phyloP scores from a whole-genome alignment of 441 rosid genomes.

The Aleurites moluccanus region DNA sequence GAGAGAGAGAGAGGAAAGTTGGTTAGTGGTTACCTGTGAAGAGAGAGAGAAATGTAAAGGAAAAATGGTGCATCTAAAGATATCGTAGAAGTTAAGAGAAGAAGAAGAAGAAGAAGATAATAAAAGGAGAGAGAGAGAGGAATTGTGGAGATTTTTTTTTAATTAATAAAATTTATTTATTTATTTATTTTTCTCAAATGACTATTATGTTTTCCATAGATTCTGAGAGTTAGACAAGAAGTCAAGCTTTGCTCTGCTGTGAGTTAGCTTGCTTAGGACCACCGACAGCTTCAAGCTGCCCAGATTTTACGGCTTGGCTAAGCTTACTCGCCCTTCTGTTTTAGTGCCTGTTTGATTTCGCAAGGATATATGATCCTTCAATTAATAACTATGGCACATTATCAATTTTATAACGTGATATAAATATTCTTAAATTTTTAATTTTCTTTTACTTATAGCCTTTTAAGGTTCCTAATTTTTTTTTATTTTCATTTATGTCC shows the following conservation, averaged over 20 bases:
- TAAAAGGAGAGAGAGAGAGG: background rate
- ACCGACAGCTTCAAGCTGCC: slow-evolving; percentile 52
- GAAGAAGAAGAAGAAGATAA: slow-evolving; percentile 27
- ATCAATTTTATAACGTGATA: too few species aligned
- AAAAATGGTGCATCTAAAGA: slow-evolving; percentile 38
- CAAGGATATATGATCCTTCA: too few species aligned
- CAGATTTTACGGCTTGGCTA: slow-evolving; percentile 15
- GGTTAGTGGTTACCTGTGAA: slow-evolving; percentile 14
- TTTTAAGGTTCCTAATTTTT: too few species aligned
- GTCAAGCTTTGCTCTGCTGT: slow-evolving; percentile 24
- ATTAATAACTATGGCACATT: too few species aligned
- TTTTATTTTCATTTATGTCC: too few species aligned
- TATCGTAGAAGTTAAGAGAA: slow-evolving; percentile 60
- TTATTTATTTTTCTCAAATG: background rate
- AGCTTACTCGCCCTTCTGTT: background rate
- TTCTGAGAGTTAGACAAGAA: background rate
- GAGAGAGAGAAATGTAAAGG: slow-evolving; percentile 9
- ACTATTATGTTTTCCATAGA: background rate
- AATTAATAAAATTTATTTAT: too few species aligned
- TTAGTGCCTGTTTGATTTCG: too few species aligned
- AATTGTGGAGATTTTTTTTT: background rate
- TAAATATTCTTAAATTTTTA: too few species aligned
- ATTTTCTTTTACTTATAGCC: too few species aligned
- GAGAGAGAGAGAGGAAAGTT: slow-evolving; percentile 11
- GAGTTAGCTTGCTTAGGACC: slow-evolving; percentile 36